Evolutionary conservation across 1,284 basidiomycete species (phyloP).

Genomic region (Pulchroboletus neoregius): DNA sequence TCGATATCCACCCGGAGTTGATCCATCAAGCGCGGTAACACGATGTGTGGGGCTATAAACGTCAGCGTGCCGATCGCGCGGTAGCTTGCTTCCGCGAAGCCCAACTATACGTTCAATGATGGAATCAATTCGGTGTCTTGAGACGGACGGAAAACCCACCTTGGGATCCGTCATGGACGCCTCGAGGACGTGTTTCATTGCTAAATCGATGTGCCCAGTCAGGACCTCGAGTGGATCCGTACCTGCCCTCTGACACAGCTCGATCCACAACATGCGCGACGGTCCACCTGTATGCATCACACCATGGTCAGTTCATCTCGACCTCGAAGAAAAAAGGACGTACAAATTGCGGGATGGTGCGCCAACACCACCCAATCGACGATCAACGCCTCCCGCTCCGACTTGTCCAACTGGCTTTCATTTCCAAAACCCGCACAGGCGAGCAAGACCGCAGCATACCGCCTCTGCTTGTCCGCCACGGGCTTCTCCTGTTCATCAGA

Average conservation of each 20-base stretch:
- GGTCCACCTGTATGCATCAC: constrained; percentile 39
- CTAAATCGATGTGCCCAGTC: constrained; percentile 43
- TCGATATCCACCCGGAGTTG: constrained; percentile 66
- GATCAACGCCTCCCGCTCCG: constrained; percentile 43
- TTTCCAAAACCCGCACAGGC: constrained; percentile 45
- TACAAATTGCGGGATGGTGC: constrained; percentile 72
- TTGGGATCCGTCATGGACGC: constrained; percentile 42
- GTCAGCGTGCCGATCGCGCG: constrained; percentile 72
- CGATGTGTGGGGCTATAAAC: constrained; percentile 70
- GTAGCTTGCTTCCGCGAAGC: constrained; percentile 65
- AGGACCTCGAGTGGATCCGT: constrained; percentile 68
- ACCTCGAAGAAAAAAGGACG: constrained; percentile 18
- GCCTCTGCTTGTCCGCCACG: constrained; percentile 43
- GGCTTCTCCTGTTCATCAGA: constrained; percentile 34
- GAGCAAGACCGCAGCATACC: constrained; percentile 49
- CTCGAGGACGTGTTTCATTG: constrained; percentile 50
- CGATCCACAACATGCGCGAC: constrained; percentile 77
- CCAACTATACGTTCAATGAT: constrained; percentile 32
- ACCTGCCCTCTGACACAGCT: constrained; percentile 66
- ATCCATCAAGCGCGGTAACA: constrained; percentile 67
- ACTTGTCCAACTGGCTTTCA: constrained; percentile 25
- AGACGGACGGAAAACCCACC: constrained; percentile 32
- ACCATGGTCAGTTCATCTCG: neutral
- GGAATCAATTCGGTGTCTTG: neutral
- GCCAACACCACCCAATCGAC: constrained; percentile 63